phyloP scores from a whole-genome alignment of 1,139 yeast species.

The Blastobotrys proliferans region DNA sequence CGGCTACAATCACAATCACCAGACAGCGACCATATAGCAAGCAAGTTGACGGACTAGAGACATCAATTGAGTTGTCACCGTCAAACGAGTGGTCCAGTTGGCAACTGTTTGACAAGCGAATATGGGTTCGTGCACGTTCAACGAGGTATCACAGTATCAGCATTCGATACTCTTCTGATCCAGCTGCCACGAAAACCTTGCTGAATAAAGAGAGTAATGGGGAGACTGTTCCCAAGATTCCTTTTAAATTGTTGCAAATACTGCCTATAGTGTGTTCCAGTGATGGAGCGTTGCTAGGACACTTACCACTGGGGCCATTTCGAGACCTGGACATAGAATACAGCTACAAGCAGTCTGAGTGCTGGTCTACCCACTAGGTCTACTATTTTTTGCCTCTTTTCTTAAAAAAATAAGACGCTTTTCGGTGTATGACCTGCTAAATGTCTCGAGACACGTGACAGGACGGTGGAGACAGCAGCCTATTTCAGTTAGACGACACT shows the following conservation, averaged over 20 bases:
- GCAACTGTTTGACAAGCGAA: constrained; percentile 29
- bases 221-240: too few species aligned
- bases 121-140: constrained; percentile 23
- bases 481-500: too few species aligned
- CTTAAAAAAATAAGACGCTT: too few species aligned
- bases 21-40: constrained; percentile 10
- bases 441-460: too few species aligned
- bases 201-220: not conserved
- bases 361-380: not conserved
- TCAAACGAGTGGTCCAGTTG: constrained; percentile 23
- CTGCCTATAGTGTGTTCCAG: constrained; percentile 3
- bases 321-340: constrained; percentile 2
- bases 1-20: not conserved
- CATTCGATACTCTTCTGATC: constrained; percentile 5
- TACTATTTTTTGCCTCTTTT: not conserved
- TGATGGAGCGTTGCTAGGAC: not conserved
- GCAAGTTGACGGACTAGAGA: not conserved
- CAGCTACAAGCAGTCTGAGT: constrained; percentile 9
- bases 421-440: too few species aligned
- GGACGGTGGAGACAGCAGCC: too few species aligned
- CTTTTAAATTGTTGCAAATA: constrained; percentile 4
- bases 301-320: not conserved
- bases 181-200: not conserved
- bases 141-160: not conserved
- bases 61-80: not conserved